Evolutionary conservation across 495 filamentous ascomycete genomes (phyloP).

Genomic region (Xylaria scruposa): DNA sequence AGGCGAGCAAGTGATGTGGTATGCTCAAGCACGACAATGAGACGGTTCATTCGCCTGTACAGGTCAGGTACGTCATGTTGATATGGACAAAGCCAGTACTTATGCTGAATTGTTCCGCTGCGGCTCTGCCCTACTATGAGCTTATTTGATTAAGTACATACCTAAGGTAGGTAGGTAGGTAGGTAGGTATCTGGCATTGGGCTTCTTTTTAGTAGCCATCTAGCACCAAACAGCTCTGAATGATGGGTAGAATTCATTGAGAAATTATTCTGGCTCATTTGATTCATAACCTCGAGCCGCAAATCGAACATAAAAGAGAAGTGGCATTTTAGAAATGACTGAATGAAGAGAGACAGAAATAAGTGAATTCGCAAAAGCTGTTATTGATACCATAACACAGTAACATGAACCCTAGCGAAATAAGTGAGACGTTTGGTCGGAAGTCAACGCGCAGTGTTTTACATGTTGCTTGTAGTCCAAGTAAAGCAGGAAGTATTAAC

Average conservation of each 20-base stretch:
- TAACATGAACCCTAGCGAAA: not conserved
- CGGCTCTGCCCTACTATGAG: not conserved
- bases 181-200: not conserved
- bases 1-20: not conserved
- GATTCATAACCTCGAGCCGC: not conserved
- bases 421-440: not conserved
- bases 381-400: not conserved
- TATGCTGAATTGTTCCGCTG: not conserved
- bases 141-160: not conserved
- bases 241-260: not conserved
- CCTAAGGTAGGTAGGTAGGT: not conserved
- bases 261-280: not conserved
- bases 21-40: not conserved
- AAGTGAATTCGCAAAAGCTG: not conserved
- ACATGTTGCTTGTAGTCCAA: slow-evolving; percentile 17
- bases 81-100: not conserved
- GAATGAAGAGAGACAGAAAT: not conserved
- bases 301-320: not conserved
- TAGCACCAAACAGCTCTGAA: not conserved
- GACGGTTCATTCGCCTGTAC: no score
- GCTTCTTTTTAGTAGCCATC: not conserved
- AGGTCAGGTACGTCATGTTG: not conserved
- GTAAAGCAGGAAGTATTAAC: not conserved
- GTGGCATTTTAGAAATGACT: not conserved
- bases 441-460: slow-evolving; percentile 26